Evolutionary conservation across 768 basidiomycete genomes (phyloP).

Genomic region (Filobasidium floriforme): DNA sequence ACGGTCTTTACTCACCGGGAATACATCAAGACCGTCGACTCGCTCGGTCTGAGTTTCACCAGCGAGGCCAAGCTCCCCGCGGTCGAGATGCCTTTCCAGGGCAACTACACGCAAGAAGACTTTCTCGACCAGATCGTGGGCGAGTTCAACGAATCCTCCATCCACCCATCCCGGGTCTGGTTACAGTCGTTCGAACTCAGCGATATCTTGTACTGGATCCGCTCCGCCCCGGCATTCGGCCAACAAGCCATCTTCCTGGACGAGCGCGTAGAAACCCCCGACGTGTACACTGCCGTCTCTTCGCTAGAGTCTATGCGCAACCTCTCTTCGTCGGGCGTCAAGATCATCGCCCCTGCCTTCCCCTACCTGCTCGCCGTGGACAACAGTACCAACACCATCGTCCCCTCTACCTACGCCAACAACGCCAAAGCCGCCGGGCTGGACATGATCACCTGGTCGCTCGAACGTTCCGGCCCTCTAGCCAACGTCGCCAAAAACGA

Average conservation of each 20-base stretch:
- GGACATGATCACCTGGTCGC: neutral
- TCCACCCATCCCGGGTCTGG: slow-evolving; percentile 2
- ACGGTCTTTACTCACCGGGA: neutral
- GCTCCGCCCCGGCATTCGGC: neutral
- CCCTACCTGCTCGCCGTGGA: slow-evolving; percentile 1
- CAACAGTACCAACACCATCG: neutral
- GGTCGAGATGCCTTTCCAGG: slow-evolving; percentile 1
- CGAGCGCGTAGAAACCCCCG: neutral
- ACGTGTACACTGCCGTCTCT: neutral
- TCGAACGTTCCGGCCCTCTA: slow-evolving; percentile 2
- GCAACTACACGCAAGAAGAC: neutral
- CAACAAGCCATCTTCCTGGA: slow-evolving; percentile 4
- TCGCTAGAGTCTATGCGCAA: neutral
- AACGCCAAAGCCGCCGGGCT: neutral
- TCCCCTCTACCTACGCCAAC: neutral
- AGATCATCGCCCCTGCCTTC: neutral
- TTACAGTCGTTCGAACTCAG: neutral
- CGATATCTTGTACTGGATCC: neutral
- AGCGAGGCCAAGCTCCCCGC: neutral
- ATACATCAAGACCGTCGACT: neutral
- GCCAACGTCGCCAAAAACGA: neutral
- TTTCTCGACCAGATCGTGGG: neutral
- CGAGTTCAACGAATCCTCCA: neutral
- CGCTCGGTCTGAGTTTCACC: slow-evolving; percentile 1
- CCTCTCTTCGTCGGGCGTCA: neutral